phyloP scores from a whole-genome alignment of 2,329 filamentous ascomycete genomes.

The Colletotrichum cuscutae region DNA sequence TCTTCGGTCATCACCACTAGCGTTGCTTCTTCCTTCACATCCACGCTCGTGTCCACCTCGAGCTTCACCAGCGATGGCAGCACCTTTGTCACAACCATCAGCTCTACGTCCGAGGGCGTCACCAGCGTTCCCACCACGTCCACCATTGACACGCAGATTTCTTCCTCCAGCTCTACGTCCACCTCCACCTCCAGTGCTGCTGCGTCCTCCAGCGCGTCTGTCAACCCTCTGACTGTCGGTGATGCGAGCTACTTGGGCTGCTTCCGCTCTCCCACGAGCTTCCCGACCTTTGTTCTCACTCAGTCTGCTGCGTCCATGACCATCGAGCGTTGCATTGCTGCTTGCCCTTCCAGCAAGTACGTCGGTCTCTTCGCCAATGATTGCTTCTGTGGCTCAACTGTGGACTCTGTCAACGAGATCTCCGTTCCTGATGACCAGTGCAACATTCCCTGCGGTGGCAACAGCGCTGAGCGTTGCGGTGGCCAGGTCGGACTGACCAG shows the following conservation, averaged over 20 bases:
- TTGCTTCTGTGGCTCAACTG: conserved; percentile 37
- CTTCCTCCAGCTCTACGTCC: background rate
- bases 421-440: conserved; percentile 40
- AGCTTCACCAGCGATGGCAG: background rate
- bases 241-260: conserved; percentile 42
- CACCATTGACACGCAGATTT: background rate
- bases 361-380: conserved; percentile 8
- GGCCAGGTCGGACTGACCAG: conserved; percentile 40
- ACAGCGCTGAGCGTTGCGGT: conserved; percentile 53
- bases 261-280: conserved; percentile 38
- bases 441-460: conserved; percentile 52
- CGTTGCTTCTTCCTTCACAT: background rate
- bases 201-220: background rate
- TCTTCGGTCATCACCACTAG: background rate
- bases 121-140: background rate
- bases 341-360: conserved; percentile 36
- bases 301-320: conserved; percentile 34
- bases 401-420: conserved; percentile 14
- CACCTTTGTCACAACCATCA: background rate
- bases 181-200: background rate
- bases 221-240: conserved; percentile 18
- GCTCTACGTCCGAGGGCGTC: background rate
- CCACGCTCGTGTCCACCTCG: background rate
- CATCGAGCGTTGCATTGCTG: conserved; percentile 38
- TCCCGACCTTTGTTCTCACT: conserved; percentile 39